Percentiles rank a stretch among this genome's conserved stretches.
Conservation (phyloP, 345 rosid genomes). For the Sisymbrium irio region DNA sequence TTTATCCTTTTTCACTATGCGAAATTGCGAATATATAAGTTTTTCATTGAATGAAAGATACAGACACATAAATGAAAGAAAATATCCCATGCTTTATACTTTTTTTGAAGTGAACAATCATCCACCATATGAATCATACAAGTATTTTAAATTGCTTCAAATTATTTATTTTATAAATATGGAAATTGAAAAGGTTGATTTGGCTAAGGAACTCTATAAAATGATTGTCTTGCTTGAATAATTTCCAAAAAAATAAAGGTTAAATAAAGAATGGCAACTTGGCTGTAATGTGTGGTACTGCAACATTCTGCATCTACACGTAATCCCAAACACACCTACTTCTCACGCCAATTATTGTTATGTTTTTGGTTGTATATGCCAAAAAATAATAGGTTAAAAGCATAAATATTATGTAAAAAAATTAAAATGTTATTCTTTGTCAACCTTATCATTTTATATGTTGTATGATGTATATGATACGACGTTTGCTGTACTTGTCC, state of each 20-base stretch:
- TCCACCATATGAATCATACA: background rate
- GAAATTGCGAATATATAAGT: background rate
- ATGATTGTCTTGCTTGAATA: background rate
- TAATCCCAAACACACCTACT: conserved; percentile 4
- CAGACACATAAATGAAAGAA: background rate
- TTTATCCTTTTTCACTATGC: background rate
- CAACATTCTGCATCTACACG: conserved; percentile 26
- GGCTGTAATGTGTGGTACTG: conserved; percentile 30
- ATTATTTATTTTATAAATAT: background rate
- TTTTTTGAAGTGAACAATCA: background rate
- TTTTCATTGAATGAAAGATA: background rate
- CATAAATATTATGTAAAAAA: background rate
- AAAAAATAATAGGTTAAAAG: background rate
- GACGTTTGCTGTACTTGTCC: conserved; percentile 1
- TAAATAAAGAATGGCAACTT: conserved; percentile 20
- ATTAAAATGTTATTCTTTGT: background rate
- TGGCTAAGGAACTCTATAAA: background rate
- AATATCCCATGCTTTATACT: no score
- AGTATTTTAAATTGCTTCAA: background rate
- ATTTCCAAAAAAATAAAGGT: background rate
- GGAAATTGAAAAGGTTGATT: background rate
- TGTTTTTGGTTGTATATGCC: conserved; percentile 6
- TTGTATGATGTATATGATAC: conserved; percentile 20
- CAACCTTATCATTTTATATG: conserved; percentile 27
- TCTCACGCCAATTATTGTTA: conserved; percentile 30